phyloP scores from a whole-genome alignment of 805 yeast genomes.

The Barnettozyma sucrosica region DNA sequence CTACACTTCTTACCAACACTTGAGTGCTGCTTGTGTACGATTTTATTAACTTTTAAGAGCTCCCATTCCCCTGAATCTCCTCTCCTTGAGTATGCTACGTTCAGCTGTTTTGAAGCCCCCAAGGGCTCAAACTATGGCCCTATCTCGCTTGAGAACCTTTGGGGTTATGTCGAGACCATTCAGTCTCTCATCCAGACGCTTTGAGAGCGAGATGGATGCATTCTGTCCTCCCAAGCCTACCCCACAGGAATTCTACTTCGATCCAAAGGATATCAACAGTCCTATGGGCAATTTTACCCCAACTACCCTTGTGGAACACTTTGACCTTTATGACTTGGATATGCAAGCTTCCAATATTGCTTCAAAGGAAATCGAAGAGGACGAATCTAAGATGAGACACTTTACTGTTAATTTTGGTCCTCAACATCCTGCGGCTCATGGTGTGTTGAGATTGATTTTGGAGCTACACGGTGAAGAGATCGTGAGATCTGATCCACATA shows the following conservation, averaged over 20 bases:
- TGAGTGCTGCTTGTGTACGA: neutral
- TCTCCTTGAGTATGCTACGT: conserved; percentile 6
- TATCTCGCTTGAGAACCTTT: neutral
- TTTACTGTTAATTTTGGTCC: conserved; percentile 90
- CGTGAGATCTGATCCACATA: conserved; percentile 82
- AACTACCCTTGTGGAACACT: conserved; percentile 25
- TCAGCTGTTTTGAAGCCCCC: conserved; percentile 3
- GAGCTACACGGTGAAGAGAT: conserved; percentile 89
- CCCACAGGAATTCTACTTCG: conserved; percentile 12
- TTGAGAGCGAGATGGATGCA: conserved; percentile 20
- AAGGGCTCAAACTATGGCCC: conserved; percentile 4
- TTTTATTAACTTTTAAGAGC: conserved; percentile 1
- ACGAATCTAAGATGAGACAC: conserved; percentile 57
- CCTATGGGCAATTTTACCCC: conserved; percentile 35
- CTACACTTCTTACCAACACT: neutral
- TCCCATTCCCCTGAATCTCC: neutral
- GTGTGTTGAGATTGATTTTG: conserved; percentile 78
- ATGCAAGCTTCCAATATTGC: conserved; percentile 23
- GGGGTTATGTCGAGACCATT: neutral
- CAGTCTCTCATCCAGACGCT: neutral
- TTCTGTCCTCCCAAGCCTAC: conserved; percentile 20
- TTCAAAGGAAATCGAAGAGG: conserved; percentile 20
- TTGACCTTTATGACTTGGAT: conserved; percentile 35
- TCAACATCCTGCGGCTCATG: conserved; percentile 94
- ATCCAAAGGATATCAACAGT: conserved; percentile 29